Conservation (phyloP, 176 grass and related monocot species). For the Bonia amplexicaulis region DNA sequence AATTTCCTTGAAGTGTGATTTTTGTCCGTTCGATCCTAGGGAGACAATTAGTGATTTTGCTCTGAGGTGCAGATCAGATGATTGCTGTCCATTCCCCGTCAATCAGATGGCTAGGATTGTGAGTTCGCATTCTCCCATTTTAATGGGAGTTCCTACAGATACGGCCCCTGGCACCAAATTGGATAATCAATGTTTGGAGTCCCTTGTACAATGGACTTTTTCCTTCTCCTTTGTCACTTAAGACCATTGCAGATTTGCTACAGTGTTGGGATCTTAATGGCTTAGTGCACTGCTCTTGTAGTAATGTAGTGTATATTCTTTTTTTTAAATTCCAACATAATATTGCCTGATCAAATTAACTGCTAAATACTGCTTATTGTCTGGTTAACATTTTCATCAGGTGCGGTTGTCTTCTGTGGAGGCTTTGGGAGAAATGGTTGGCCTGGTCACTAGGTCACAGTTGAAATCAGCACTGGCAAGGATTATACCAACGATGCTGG, state of each 20-base stretch:
- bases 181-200: neutral
- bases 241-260: neutral
- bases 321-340: neutral
- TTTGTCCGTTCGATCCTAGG: neutral
- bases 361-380: neutral
- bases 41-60: neutral
- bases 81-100: neutral
- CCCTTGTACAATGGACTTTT: neutral
- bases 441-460: constrained; percentile 84
- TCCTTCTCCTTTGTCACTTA: neutral
- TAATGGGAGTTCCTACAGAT: neutral
- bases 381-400: constrained; percentile 40
- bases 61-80: neutral
- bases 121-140: constrained; percentile 3
- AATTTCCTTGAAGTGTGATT: neutral
- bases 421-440: constrained; percentile 98
- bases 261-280: neutral
- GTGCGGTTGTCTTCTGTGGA: constrained; percentile 83
- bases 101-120: neutral
- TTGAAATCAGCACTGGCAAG: constrained; percentile 87
- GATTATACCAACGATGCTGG: constrained; percentile 86
- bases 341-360: constrained; percentile 8
- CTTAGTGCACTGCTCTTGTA: neutral
- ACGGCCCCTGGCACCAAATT: neutral
- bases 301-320: neutral